Conservation (phyloP, 1,284 basidiomycete genomes). For the Lignosus rhinocerotis region DNA sequence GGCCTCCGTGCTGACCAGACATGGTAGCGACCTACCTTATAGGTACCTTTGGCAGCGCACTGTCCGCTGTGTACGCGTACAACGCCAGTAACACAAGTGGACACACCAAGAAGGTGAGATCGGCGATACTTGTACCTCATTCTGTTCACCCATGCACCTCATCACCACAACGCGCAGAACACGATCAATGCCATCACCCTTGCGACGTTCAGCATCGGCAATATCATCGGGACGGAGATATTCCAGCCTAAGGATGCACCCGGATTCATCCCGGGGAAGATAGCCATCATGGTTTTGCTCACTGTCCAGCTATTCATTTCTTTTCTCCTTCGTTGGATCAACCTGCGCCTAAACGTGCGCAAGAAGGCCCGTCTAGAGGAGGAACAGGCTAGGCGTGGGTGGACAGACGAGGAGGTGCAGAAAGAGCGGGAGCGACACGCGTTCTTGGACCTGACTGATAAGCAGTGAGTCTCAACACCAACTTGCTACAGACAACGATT, state of each 20-base stretch:
- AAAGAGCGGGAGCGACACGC: constrained; percentile 56
- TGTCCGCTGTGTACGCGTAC: constrained; percentile 61
- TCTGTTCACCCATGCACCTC: not conserved
- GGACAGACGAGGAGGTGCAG: constrained; percentile 56
- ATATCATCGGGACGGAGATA: constrained; percentile 58
- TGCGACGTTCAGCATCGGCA: constrained; percentile 51
- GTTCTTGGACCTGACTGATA: constrained; percentile 62
- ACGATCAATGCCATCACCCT: constrained; percentile 58
- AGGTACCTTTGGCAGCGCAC: constrained; percentile 54
- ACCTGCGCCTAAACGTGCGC: constrained; percentile 49
- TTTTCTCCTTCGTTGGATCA: constrained; percentile 53
- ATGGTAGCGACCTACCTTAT: constrained; percentile 49
- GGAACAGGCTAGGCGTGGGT: constrained; percentile 46
- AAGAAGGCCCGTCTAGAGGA: constrained; percentile 44
- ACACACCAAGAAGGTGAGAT: constrained; percentile 56
- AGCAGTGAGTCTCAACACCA: constrained; percentile 43
- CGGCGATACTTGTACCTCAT: not conserved
- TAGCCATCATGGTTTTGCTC: constrained; percentile 57
- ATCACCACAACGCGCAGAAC: constrained; percentile 26
- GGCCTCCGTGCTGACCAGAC: not conserved
- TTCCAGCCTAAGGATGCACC: constrained; percentile 62
- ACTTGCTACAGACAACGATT: not conserved
- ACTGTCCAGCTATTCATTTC: constrained; percentile 49
- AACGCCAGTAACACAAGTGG: constrained; percentile 65
- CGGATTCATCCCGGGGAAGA: constrained; percentile 58